These are phyloP conservation scores for Tylopilus plumbeoviolaceoides DNA, from an alignment of 768 basidiomycete species.

Conservation along the genomic window DNA sequence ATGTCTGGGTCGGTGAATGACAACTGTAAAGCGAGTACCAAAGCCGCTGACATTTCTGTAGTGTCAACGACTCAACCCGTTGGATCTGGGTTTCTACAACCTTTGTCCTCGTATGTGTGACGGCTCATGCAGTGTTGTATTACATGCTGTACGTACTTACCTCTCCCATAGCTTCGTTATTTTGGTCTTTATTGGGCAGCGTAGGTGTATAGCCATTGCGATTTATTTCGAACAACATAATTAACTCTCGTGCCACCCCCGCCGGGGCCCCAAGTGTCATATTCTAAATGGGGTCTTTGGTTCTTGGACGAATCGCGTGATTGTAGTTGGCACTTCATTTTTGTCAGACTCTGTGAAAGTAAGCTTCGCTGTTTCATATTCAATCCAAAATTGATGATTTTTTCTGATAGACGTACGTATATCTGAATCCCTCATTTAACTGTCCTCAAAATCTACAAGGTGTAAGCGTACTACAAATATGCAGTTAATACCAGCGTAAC, in stretches of 20 bases:
- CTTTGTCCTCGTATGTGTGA: constrained; percentile 10
- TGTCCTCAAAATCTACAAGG: not conserved
- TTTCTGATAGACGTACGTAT: constrained; percentile 5
- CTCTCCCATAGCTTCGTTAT: constrained; percentile 8
- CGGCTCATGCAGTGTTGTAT: not conserved
- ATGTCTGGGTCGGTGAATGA: constrained; percentile 11
- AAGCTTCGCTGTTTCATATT: not conserved
- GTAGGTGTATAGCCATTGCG: not conserved
- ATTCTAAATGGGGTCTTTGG: no score
- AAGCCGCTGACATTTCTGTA: not conserved
- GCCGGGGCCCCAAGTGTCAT: no score
- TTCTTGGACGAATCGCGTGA: not conserved
- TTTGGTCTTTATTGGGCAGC: constrained; percentile 1
- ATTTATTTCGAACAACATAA: not conserved
- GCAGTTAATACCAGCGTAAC: no score
- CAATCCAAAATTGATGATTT: not conserved
- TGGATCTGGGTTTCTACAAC: constrained; percentile 13
- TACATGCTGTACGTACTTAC: not conserved
- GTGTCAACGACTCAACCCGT: not conserved
- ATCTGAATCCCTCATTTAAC: not conserved
- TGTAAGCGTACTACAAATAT: constrained; percentile 7
- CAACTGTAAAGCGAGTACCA: not conserved
- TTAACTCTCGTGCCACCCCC: not conserved
- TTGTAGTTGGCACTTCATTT: constrained; percentile 6
- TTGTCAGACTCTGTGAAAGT: constrained; percentile 7